These are phyloP conservation scores for Penicillium sclerotigenum DNA, from an alignment of 2,329 filamentous ascomycete species.

Conservation along the genomic window DNA sequence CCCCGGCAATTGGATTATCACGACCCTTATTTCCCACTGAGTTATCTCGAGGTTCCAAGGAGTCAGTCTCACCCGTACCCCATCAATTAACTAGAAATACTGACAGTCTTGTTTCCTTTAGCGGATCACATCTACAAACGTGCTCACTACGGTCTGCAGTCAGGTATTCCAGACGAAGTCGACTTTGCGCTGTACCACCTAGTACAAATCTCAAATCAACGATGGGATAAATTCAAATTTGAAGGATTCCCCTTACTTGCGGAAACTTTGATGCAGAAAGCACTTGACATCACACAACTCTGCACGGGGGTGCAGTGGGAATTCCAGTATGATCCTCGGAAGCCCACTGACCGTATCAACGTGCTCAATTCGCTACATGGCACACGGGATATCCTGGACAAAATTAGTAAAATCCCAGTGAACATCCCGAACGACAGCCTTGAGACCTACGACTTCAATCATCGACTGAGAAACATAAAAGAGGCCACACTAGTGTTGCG, in stretches of 20 bases:
- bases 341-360: conserved; percentile 52
- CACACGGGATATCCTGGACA: conserved; percentile 68
- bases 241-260: conserved; percentile 85
- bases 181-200: conserved; percentile 91
- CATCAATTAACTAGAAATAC: neutral
- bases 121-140: conserved; percentile 75
- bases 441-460: conserved; percentile 66
- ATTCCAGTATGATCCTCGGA: conserved; percentile 64
- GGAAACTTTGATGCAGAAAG: conserved; percentile 82
- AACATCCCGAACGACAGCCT: conserved; percentile 63
- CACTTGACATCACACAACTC: conserved; percentile 70
- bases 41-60: conserved; percentile 36
- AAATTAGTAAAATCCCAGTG: conserved; percentile 62
- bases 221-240: conserved; percentile 93
- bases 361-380: conserved; percentile 64
- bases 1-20: conserved; percentile 39
- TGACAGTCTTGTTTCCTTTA: conserved; percentile 21
- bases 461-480: conserved; percentile 71
- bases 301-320: conserved; percentile 83
- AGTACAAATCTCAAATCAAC: conserved; percentile 91
- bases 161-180: conserved; percentile 74
- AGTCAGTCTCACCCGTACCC: conserved; percentile 25
- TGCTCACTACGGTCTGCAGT: conserved; percentile 78
- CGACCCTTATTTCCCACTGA: conserved; percentile 38
- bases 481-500: conserved; percentile 85